phyloP scores from a whole-genome alignment of 805 yeast genomes.

The Starmerella bacillaris region DNA sequence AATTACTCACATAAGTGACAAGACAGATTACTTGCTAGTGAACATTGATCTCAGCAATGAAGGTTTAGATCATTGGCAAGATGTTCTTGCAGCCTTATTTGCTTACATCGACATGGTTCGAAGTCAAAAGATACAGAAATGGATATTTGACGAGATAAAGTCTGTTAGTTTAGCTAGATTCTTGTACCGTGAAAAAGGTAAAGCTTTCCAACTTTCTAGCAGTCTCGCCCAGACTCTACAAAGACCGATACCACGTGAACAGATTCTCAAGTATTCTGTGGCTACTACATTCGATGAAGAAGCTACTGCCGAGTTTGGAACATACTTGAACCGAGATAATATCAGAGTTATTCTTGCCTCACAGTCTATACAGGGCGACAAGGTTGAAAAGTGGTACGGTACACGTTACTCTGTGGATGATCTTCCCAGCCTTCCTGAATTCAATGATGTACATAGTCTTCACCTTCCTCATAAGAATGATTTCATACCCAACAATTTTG shows the following conservation, averaged over 20 bases:
- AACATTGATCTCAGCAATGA: slow-evolving; percentile 57
- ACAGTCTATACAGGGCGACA: slow-evolving; percentile 32
- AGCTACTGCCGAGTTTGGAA: slow-evolving; percentile 33
- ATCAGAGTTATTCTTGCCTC: slow-evolving; percentile 40
- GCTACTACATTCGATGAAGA: slow-evolving; percentile 41
- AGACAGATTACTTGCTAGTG: slow-evolving; percentile 47
- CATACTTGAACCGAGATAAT: slow-evolving; percentile 38
- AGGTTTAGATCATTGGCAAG: slow-evolving; percentile 45
- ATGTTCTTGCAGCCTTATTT: slow-evolving; percentile 42
- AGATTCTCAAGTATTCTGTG: slow-evolving; percentile 39
- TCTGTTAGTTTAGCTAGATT: slow-evolving; percentile 53
- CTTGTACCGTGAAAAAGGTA: slow-evolving; percentile 60
- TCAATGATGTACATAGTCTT: slow-evolving; percentile 21
- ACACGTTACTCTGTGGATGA: slow-evolving; percentile 47
- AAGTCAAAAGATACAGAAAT: slow-evolving; percentile 44
- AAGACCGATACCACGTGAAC: slow-evolving; percentile 44
- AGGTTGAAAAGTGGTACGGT: slow-evolving; percentile 74
- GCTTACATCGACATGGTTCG: slow-evolving; percentile 53
- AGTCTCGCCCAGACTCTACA: slow-evolving; percentile 44
- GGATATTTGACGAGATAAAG: slow-evolving; percentile 64
- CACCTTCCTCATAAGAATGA: slow-evolving; percentile 57
- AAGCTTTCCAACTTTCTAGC: slow-evolving; percentile 58
- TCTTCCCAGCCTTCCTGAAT: slow-evolving; percentile 18
- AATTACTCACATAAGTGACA: slow-evolving; percentile 35
- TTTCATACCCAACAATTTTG: slow-evolving; percentile 66